These are phyloP conservation scores for Saccharomyces hybrid DNA, from an alignment of 1,139 yeast species.

Conservation along the genomic window DNA sequence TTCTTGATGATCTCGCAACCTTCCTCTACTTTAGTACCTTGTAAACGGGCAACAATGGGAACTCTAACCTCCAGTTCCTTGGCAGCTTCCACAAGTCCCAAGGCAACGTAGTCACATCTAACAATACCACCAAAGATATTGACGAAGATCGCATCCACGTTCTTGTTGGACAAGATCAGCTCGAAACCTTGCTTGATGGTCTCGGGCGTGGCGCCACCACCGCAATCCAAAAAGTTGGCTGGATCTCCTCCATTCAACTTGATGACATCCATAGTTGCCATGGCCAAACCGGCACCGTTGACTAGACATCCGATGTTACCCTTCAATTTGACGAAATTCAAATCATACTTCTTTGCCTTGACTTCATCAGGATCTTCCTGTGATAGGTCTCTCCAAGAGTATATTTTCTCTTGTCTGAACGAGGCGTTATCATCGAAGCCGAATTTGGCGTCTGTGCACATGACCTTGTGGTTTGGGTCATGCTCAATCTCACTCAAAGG, in stretches of 20 bases:
- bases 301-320: conserved; percentile 98
- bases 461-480: conserved; percentile 50
- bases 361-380: conserved; percentile 98
- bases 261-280: conserved; percentile 99
- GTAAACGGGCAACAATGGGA: conserved; percentile 96
- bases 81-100: conserved; percentile 91
- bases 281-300: conserved; percentile 99
- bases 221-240: conserved; percentile 98
- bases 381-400: conserved; percentile 91
- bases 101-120: conserved; percentile 97
- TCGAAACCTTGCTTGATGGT: conserved; percentile 96
- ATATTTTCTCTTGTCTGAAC: conserved; percentile 91
- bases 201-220: conserved; percentile 99
- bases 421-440: conserved; percentile 95
- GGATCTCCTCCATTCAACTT: conserved; percentile 98
- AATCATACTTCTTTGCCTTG: conserved; percentile 80
- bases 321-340: conserved; percentile 93
- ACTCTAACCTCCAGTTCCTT: conserved; percentile 81
- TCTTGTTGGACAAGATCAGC: conserved; percentile 80
- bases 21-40: conserved; percentile 90
- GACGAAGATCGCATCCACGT: conserved; percentile 92
- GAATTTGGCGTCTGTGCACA: conserved; percentile 98
- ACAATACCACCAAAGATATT: conserved; percentile 99
- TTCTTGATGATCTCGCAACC: conserved; percentile 82
- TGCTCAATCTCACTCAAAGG: conserved; percentile 85